Base-by-base conservation (phyloP, 2,329 filamentous ascomycete genomes). In the Ceratocystis variospora region DNA sequence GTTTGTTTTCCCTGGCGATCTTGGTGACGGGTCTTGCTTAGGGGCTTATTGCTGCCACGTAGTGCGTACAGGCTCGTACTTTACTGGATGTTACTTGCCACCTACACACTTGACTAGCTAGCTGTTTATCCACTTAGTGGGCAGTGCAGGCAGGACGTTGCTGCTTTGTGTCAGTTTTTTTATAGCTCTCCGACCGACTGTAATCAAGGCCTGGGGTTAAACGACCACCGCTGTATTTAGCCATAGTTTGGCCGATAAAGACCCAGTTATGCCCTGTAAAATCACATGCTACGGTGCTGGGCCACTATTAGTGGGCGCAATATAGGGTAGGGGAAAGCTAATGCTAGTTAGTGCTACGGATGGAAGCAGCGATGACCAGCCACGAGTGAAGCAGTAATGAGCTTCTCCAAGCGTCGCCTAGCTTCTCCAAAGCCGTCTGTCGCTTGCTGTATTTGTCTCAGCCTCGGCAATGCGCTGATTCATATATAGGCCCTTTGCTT, bases 31-130 rank as follows among this genome's bases (percentile, higher is more conserved):
- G 53, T 33, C 17, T 57, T 57, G 15, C 12, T 28, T 33, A 31
- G 53, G 53, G 53, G 53, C 53, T 5, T 31, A n/a, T 57, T 57
- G 17, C 53, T 57, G 53, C 53, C 53, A 57, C 53, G 53, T 57
- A 57, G 53, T 57, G 22, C 25, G 17, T 15, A 31, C 48, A 53
- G 8, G 8, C 5, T 10, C 6, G 8, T 22, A 5, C 19, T n/a
- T 48, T 48, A 22, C 19, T 48, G 46, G 17, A 8, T 19, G 46
- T 48, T 48, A 22, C 46, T 48, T n/a, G 17, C 46, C 46, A n/a
- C 46, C 46, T 22, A 48, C 46, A n/a, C 19, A 48, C 19, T 48
- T n/a, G 17, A 10, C 17, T 22, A 48, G 46, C 46, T 19, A 17
- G 19, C 19, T 48, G 46, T 22, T 41, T 41, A 41, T 41, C 37